Base-by-base conservation (phyloP, 192 early-diverging fungal species). In the Mortierella claussenii region DNA sequence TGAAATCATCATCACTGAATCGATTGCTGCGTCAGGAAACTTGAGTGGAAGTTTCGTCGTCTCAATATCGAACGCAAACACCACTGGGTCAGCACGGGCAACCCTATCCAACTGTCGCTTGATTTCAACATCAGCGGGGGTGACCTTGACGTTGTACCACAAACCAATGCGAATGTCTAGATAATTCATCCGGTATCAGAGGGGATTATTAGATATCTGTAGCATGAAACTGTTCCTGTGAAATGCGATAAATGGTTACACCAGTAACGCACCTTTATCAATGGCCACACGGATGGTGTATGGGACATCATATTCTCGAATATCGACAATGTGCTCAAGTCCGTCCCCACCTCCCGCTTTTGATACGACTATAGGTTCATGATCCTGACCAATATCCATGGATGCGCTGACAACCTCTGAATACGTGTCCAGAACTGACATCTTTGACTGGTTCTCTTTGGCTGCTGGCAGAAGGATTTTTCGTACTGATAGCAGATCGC, bases 1-100 rank as follows among this genome's bases (percentile, higher is more conserved):
- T 30, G 97, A 98, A 67, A 99, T 97, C 98, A 99, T 99, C 95
- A 98, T 99, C 63, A 99, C 94, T 40, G 87, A 88, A 75, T 99
- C 98, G 31, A 90, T 89, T 4, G 80, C 49, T 0, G 95, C 86
- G 62, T 98, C 98, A 9, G 98, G 98, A 61, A 99, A 99, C 80
- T 97, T 98, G 31, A 99, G 86, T 31, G 98, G 98, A 31, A 95
- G 79, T 78, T 99, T 99, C 31, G 97, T 96, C 0, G 95, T 97
- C 82, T 99, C 98, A 56, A 99, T 99, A 84, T 98, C 96, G 70
- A 96, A 99, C 0, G 96, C 98, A 31, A 98, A 65, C 0, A 98
- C 89, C 0, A 98, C 92, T 1, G 96, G 96, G 33, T 99, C 97
- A 0, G 95, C 93, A 85, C 95, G 94, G 81, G 93, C 88, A 30